Base-by-base conservation (phyloP, 2,329 filamentous ascomycete genomes). In the Colletotrichum truncatum region DNA sequence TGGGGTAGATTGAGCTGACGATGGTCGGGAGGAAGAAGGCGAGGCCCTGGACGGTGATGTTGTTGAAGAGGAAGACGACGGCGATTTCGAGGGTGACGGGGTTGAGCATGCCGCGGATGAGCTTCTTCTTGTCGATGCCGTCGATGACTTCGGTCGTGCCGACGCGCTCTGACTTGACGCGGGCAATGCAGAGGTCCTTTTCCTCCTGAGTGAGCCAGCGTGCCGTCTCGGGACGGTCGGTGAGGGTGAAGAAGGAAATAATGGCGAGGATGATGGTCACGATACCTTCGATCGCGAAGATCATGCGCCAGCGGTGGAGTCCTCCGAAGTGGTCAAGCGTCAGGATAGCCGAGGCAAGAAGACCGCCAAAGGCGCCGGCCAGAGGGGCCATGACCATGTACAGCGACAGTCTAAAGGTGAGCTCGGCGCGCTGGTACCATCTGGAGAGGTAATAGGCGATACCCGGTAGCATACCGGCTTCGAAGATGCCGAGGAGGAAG, bases 381-480 rank as follows among this genome's bases (percentile, higher is more conserved):
- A 93, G 80, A 0, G 90, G 89, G 0, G 89, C 87, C 85, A 89
- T 91, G 60, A 92, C 88, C 58, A 93, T 87, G 76, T 92, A 93
- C 2, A 92, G 78, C 1, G 88, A 86, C 1, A 93, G 78, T 0
- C 90, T 84, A 74, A 92, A 92, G 0, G 87, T 84, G 6, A 93
- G 78, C 75, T 93, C 91, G 52, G 84, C 85, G 30, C 88, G 82
- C n/a, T 89, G 82, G 69, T 93, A 93, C 90, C 90, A 93, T 54
- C 90, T 81, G 1, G 86, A 89, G 18, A 93, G 78, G 70, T 93
- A 93, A 75, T 93, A 93, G 0, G 90, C 89, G 39, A 92, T 91
- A 0, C 91, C 91, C 0, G 91, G 91, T 57, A 93, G 76, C 85
- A 93, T 88, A 7, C 91, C 91, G 0, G 91, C 89, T 75, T 94